Conservation (phyloP, 2,329 filamentous ascomycete genomes). For the Colletotrichum shisoi region DNA sequence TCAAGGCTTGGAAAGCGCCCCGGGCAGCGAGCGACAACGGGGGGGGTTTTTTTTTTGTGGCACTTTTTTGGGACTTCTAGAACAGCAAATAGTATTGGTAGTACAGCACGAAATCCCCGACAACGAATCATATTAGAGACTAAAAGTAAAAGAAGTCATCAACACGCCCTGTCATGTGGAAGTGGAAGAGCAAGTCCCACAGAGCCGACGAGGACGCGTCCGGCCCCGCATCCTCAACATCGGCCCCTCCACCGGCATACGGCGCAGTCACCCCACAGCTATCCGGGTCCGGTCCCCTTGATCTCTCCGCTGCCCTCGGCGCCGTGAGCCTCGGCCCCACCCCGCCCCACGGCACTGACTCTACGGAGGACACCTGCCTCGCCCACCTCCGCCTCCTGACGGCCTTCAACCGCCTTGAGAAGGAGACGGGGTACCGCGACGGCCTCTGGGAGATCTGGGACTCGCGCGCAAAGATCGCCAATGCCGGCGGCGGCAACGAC, state of each 20-base stretch:
- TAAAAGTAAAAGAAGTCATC: too few species aligned
- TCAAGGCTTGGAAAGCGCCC: too few species aligned
- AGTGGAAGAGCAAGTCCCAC: background rate
- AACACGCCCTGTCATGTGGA: background rate
- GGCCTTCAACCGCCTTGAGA: constrained; percentile 68
- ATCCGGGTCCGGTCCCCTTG: background rate
- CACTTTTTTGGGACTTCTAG: background rate
- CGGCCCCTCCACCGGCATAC: constrained; percentile 4
- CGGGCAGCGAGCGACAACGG: too few species aligned
- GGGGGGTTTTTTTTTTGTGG: too few species aligned
- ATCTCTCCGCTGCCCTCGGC: background rate
- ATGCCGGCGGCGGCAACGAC: constrained; percentile 24
- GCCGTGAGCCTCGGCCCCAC: background rate
- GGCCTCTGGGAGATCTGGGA: constrained; percentile 68
- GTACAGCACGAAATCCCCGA: too few species aligned
- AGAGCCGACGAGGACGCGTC: background rate
- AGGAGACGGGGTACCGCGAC: constrained; percentile 66
- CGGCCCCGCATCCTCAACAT: background rate
- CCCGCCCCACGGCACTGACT: background rate
- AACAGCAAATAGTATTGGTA: background rate
- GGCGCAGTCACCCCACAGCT: background rate
- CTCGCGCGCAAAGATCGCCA: constrained; percentile 44
- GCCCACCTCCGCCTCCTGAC: constrained; percentile 72
- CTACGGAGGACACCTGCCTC: constrained; percentile 19
- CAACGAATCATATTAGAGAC: too few species aligned